Conservation (phyloP, 2,329 filamentous ascomycete species). For the Herpotrichia juniperi region DNA sequence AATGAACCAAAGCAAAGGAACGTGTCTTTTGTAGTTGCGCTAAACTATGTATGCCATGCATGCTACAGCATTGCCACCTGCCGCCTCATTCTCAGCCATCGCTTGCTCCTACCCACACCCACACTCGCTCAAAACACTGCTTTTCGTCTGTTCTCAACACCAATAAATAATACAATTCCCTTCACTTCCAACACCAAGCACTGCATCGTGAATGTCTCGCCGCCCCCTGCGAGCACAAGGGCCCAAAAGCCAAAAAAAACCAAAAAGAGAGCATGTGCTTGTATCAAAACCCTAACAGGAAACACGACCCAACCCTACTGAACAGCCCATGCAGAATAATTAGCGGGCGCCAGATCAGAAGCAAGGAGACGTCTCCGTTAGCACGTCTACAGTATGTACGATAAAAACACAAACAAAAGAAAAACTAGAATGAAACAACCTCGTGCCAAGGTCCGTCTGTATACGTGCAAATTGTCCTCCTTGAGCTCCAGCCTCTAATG, state of each 20-base stretch:
- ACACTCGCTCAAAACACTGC: slow-evolving; percentile 12
- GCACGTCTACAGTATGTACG: slow-evolving; percentile 48
- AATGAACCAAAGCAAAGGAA: slow-evolving; percentile 13
- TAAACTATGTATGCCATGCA: slow-evolving; percentile 36
- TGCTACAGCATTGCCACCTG: slow-evolving; percentile 25
- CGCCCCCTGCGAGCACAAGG: slow-evolving; percentile 19
- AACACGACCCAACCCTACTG: slow-evolving; percentile 34
- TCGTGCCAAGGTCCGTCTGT: slow-evolving; percentile 30
- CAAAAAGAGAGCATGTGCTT: slow-evolving; percentile 40
- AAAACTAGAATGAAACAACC: slow-evolving; percentile 22
- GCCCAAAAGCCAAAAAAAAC: slow-evolving; percentile 23
- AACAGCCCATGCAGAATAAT: slow-evolving; percentile 43
- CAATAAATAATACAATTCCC: slow-evolving; percentile 38
- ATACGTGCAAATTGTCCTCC: slow-evolving; percentile 43
- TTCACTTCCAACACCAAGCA: slow-evolving; percentile 24
- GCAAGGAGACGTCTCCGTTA: slow-evolving; percentile 35
- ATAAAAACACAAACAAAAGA: slow-evolving; percentile 34
- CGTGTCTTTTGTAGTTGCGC: slow-evolving; percentile 8
- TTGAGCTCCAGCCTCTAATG: slow-evolving; percentile 39
- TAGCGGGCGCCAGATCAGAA: slow-evolving; percentile 40
- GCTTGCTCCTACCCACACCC: neutral
- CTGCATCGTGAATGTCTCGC: slow-evolving; percentile 23
- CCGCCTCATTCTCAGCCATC: slow-evolving; percentile 3
- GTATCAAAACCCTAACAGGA: slow-evolving; percentile 41
- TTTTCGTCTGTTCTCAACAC: slow-evolving; percentile 18